Conservation (phyloP, 2,329 filamentous ascomycete species). For the Aspergillus sp. region DNA sequence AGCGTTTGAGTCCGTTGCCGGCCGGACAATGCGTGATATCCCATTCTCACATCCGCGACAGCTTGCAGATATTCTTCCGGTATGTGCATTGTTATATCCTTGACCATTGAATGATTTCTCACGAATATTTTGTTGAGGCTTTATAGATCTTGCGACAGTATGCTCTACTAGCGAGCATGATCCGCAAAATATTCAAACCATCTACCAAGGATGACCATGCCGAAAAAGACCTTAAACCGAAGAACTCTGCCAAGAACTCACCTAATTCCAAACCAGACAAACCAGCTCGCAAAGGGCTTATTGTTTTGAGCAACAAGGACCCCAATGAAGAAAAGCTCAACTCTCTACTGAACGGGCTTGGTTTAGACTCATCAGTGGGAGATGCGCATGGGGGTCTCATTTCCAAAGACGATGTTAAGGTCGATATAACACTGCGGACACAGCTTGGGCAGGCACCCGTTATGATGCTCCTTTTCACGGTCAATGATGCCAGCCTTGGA, state of each 20-base stretch:
- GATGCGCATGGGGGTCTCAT: neutral
- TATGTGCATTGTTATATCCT: neutral
- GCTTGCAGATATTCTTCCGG: conserved; percentile 39
- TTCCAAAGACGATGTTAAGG: conserved; percentile 23
- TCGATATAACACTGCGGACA: conserved; percentile 35
- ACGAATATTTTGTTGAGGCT: neutral
- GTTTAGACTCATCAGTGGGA: conserved; percentile 1
- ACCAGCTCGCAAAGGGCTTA: conserved; percentile 6
- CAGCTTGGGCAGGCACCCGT: conserved; percentile 34
- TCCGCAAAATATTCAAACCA: conserved; percentile 30
- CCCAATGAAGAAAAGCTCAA: conserved; percentile 49
- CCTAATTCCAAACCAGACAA: too few relatives aligned
- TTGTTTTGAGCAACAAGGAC: conserved; percentile 37
- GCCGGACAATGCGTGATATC: conserved; percentile 36
- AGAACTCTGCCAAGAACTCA: too few relatives aligned
- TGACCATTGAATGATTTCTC: neutral
- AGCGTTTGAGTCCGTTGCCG: conserved; percentile 35
- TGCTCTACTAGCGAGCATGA: conserved; percentile 35
- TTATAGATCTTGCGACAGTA: conserved; percentile 40
- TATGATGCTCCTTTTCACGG: conserved; percentile 33
- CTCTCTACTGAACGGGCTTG: conserved; percentile 41
- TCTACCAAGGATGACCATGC: conserved; percentile 11
- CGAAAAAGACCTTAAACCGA: neutral
- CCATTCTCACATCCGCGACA: conserved; percentile 44
- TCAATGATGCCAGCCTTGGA: conserved; percentile 10